These are phyloP conservation scores for Vigna reflexopilosa DNA, from an alignment of 306 rosid genomes.

Conservation along the genomic window DNA sequence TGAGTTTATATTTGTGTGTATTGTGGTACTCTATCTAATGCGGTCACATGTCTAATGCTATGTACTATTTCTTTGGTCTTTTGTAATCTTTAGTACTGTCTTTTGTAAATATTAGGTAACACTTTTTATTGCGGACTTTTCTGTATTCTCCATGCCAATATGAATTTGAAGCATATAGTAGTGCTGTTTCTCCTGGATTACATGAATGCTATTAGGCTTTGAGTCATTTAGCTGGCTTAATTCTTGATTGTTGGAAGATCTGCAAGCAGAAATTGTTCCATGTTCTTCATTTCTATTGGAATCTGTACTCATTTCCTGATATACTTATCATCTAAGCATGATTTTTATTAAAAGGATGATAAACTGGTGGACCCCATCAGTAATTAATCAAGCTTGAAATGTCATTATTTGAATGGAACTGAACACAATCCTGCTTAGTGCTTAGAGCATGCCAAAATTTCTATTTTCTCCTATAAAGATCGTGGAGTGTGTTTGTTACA, in stretches of 20 bases:
- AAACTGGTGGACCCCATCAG: neutral
- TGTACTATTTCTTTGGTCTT: neutral
- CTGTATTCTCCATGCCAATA: neutral
- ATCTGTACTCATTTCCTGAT: neutral
- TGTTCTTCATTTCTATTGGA: neutral
- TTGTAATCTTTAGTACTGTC: neutral
- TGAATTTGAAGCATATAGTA: neutral
- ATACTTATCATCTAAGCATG: neutral
- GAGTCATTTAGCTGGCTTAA: slow-evolving; percentile 10
- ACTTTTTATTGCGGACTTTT: neutral
- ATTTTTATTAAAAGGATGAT: neutral
- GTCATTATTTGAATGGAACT: neutral
- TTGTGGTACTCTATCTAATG: neutral
- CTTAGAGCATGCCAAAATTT: neutral
- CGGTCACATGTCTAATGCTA: neutral
- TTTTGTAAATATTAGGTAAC: slow-evolving; percentile 1
- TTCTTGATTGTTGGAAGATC: slow-evolving; percentile 20
- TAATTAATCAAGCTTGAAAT: neutral
- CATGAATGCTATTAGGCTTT: neutral
- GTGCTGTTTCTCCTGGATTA: slow-evolving; percentile 20
- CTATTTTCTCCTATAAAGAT: neutral
- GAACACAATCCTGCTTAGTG: neutral
- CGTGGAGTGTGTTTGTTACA: slow-evolving; percentile 11
- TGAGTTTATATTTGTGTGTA: neutral
- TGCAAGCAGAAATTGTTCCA: neutral